Evolutionary conservation across 352 stramenopile genomes (phyloP), one percentile per base, ranked within the genome.

Genomic region (Globisporangium paddicum): DNA sequence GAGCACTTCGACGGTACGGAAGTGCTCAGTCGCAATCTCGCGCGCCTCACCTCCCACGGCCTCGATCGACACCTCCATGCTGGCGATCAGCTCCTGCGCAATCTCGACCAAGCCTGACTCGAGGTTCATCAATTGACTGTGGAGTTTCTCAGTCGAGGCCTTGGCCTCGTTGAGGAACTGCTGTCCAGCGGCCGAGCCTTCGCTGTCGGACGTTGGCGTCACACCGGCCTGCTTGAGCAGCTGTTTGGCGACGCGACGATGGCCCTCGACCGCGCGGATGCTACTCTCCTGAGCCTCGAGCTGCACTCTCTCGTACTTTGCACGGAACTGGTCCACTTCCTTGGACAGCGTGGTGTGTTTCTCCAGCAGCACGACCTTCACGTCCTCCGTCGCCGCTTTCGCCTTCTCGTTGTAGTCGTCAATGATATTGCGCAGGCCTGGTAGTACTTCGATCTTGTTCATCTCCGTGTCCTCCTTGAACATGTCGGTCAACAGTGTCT

Each of bases 391-490:
- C 6, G 87, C 79, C 1, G 68, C 58, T 55, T 91, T 91, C 40
- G 88, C 75, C 62, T 93, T 89, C 58, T 95, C 86, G n/a, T 66
- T 83, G 61, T 97, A 97, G 52, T 93, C 76, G 44, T 98, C 90
- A 30, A 96, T 90, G 44, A 96, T 75, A 50, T 93, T 94, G 35
- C 93, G 86, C 16, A 97, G 64, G 0, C 84, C 88, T 28, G 92
- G 92, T 1, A 98, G 68, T 32, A 95, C 73, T 56, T 95, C 82
- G 37, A 98, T 93, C 68, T 96, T 97, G 66, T 66, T 81, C 66
- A 97, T 94, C 53, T 98, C 93, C 13, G 75, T 84, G 72, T 98
- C 92, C 40, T 97, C 89, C 40, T 84, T 85, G 61, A 98, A 98
- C 85, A 98, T 97, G 60, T 98, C 90, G 52, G 71, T 67, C 46